Percentiles rank a stretch among this genome's conserved stretches.
Evolutionary conservation across 768 basidiomycete species (phyloP).

Genomic region (Amanita exitialis): DNA sequence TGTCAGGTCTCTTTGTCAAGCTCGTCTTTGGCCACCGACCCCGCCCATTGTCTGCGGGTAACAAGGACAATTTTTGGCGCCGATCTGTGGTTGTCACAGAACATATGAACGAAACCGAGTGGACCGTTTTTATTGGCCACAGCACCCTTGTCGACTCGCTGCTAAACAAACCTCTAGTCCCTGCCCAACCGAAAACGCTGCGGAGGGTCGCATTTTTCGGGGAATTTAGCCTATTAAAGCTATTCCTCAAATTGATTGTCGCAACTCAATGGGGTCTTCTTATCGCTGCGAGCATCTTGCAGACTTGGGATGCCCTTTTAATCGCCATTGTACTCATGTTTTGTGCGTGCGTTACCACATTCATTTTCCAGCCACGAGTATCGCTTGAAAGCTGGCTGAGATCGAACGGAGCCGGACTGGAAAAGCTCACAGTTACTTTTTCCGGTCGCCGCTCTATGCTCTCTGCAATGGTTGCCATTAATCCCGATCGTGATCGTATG

Average conservation of each 20-base stretch:
- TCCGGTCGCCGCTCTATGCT: background rate
- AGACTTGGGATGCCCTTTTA: background rate
- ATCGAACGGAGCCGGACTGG: background rate
- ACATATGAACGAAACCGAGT: background rate
- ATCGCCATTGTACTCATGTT: background rate
- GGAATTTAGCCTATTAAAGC: too few species aligned
- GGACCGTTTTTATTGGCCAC: background rate
- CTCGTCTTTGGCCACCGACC: background rate
- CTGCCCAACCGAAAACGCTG: background rate
- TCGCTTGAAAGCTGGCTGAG: background rate
- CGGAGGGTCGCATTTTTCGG: too few species aligned
- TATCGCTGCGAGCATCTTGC: background rate
- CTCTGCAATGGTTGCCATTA: background rate
- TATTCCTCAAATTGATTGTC: background rate
- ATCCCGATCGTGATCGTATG: background rate
- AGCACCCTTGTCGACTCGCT: background rate
- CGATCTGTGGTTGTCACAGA: background rate
- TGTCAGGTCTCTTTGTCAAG: background rate
- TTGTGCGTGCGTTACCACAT: background rate
- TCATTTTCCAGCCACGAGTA: background rate
- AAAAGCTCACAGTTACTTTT: background rate
- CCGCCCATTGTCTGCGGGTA: background rate
- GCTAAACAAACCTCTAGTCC: background rate
- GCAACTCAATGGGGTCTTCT: background rate
- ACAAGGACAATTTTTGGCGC: background rate